Percentiles rank a stretch among this genome's conserved stretches.
These are phyloP conservation scores for Phaffomyces opuntiae DNA, from an alignment of 805 yeast genomes.

Conservation along the genomic window DNA sequence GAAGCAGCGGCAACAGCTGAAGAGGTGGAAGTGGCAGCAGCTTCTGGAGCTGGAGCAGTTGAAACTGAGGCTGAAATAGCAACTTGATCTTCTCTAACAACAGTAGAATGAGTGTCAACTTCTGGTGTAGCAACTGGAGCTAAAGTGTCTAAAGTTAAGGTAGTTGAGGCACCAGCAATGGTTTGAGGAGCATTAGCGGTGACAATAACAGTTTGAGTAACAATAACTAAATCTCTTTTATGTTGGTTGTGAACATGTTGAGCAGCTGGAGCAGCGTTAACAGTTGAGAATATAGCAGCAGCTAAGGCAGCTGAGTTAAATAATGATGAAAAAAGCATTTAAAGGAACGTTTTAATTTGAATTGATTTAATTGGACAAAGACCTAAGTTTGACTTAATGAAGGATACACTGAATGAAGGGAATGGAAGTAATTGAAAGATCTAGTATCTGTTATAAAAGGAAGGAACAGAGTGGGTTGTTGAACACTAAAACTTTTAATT, in stretches of 20 bases:
- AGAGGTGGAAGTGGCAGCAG: slow-evolving; percentile 25
- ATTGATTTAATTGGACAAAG: neutral
- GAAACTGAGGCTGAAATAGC: no score
- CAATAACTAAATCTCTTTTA: slow-evolving; percentile 48
- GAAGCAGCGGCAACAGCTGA: slow-evolving; percentile 20
- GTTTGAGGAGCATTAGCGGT: slow-evolving; percentile 31
- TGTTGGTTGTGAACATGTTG: slow-evolving; percentile 54
- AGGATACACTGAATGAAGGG: neutral
- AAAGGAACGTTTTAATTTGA: neutral
- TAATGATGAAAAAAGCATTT: slow-evolving; percentile 46
- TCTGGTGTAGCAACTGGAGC: slow-evolving; percentile 15
- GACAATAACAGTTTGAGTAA: slow-evolving; percentile 43
- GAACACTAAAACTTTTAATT: slow-evolving; percentile 3
- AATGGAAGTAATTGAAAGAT: slow-evolving; percentile 6
- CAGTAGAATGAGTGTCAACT: slow-evolving; percentile 13
- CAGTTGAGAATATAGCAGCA: slow-evolving; percentile 25
- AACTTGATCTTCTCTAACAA: no score
- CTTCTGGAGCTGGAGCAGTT: slow-evolving; percentile 16
- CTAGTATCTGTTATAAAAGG: slow-evolving; percentile 24
- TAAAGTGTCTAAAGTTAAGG: slow-evolving; percentile 12
- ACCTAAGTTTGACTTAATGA: neutral
- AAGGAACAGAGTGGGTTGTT: slow-evolving; percentile 25
- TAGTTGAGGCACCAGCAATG: slow-evolving; percentile 22
- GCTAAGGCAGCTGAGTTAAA: slow-evolving; percentile 32
- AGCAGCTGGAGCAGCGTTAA: slow-evolving; percentile 44